phyloP scores from a whole-genome alignment of 768 basidiomycete species.

The Tylopilus felleus region DNA sequence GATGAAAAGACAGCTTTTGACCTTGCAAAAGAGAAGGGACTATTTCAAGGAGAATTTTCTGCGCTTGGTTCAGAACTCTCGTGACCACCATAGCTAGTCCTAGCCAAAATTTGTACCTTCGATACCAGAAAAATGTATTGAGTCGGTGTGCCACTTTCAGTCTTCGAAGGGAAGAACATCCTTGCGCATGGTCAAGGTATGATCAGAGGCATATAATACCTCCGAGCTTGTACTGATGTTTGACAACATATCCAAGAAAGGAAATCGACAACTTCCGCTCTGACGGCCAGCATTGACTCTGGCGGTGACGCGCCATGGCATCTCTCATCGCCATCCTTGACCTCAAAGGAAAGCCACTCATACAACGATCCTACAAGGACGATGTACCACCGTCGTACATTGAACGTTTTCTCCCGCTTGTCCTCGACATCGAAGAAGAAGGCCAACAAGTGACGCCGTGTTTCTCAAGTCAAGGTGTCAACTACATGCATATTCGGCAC shows the following conservation, averaged over 20 bases:
- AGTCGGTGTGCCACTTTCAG: no score
- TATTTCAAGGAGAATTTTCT: slow-evolving; percentile 6
- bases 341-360: slow-evolving; percentile 97
- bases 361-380: slow-evolving; percentile 94
- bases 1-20: neutral
- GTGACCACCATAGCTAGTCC: no score
- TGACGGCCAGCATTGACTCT: neutral
- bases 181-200: no score
- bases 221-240: neutral
- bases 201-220: no score
- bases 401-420: slow-evolving; percentile 89
- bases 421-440: slow-evolving; percentile 97
- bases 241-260: neutral
- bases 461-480: slow-evolving; percentile 91
- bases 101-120: no score
- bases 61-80: neutral
- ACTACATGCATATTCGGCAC: slow-evolving; percentile 98
- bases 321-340: slow-evolving; percentile 91
- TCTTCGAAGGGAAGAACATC: no score
- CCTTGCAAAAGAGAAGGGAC: neutral
- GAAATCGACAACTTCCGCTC: neutral
- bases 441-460: slow-evolving; percentile 95
- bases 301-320: slow-evolving; percentile 37
- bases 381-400: slow-evolving; percentile 88
- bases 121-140: no score